phyloP scores from a whole-genome alignment of 805 yeast genomes.

The Lipomyces lipofer region DNA sequence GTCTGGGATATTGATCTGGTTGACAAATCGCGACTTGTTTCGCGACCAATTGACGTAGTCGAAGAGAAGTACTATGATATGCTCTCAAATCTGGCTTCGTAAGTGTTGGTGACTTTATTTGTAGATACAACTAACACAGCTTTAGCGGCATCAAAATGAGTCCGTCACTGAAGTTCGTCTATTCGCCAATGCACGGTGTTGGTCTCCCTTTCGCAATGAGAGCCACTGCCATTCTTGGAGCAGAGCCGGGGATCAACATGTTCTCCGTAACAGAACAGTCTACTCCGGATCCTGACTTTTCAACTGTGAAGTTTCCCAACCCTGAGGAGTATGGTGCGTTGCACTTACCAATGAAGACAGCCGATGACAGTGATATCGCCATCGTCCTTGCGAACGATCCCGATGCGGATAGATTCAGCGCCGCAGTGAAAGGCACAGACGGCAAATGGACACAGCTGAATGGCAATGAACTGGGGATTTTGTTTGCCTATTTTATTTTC shows the following conservation, averaged over 20 bases:
- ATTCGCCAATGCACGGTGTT: slow-evolving; percentile 96
- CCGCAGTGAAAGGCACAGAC: slow-evolving; percentile 55
- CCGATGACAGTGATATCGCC: slow-evolving; percentile 51
- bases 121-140: neutral
- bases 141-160: slow-evolving; percentile 33
- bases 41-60: slow-evolving; percentile 21
- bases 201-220: slow-evolving; percentile 63
- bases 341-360: slow-evolving; percentile 63
- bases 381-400: slow-evolving; percentile 91
- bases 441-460: slow-evolving; percentile 74
- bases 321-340: slow-evolving; percentile 96
- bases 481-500: slow-evolving; percentile 67
- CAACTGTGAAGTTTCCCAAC: slow-evolving; percentile 87
- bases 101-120: neutral
- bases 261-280: slow-evolving; percentile 63
- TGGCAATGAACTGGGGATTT: slow-evolving; percentile 86
- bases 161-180: slow-evolving; percentile 55
- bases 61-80: slow-evolving; percentile 17
- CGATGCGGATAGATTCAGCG: slow-evolving; percentile 92
- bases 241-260: slow-evolving; percentile 38
- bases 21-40: slow-evolving; percentile 20
- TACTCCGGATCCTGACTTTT: slow-evolving; percentile 78
- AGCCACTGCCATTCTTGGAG: slow-evolving; percentile 45
- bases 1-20: slow-evolving; percentile 44
- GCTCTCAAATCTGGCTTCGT: slow-evolving; percentile 10